Evolutionary conservation across 495 filamentous ascomycete genomes (phyloP).

Genomic region (Aspergillus nidulans): DNA sequence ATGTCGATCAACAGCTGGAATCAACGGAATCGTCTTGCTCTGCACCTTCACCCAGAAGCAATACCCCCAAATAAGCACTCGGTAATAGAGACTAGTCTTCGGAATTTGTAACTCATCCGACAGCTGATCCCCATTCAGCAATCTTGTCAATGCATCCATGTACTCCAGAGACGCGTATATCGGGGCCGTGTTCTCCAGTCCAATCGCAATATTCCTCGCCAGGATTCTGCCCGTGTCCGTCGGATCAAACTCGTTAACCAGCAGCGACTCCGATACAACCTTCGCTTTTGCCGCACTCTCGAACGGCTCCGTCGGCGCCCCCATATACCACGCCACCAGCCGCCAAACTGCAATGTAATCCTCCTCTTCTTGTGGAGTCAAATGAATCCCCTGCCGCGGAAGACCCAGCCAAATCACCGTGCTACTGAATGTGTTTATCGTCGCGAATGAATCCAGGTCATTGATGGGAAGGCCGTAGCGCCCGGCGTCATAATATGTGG

Average conservation of each 20-base stretch:
- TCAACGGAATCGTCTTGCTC: conserved; percentile 49
- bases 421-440: conserved; percentile 63
- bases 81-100: conserved; percentile 52
- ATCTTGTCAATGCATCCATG: conserved; percentile 60
- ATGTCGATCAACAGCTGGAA: conserved; percentile 53
- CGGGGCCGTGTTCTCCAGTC: conserved; percentile 58
- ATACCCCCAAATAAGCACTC: conserved; percentile 59
- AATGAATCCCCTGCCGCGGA: conserved; percentile 66
- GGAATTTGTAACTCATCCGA: conserved; percentile 56
- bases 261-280: conserved; percentile 58
- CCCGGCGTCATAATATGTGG: conserved; percentile 59
- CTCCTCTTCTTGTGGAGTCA: conserved; percentile 52
- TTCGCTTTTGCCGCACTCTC: conserved; percentile 51
- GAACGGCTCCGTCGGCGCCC: conserved; percentile 58
- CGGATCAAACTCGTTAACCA: conserved; percentile 60
- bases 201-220: conserved; percentile 68
- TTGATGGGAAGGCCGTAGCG: conserved; percentile 65
- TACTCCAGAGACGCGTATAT: conserved; percentile 58
- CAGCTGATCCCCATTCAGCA: conserved; percentile 64
- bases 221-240: conserved; percentile 54
- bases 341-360: conserved; percentile 77
- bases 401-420: conserved; percentile 63
- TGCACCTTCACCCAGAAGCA: conserved; percentile 58
- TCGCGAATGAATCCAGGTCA: conserved; percentile 68
- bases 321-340: conserved; percentile 66